Percentiles rank a stretch among this genome's conserved stretches.
These are phyloP conservation scores for Pyrenophora graminea DNA, from an alignment of 2,329 filamentous ascomycete genomes.

Conservation along the genomic window DNA sequence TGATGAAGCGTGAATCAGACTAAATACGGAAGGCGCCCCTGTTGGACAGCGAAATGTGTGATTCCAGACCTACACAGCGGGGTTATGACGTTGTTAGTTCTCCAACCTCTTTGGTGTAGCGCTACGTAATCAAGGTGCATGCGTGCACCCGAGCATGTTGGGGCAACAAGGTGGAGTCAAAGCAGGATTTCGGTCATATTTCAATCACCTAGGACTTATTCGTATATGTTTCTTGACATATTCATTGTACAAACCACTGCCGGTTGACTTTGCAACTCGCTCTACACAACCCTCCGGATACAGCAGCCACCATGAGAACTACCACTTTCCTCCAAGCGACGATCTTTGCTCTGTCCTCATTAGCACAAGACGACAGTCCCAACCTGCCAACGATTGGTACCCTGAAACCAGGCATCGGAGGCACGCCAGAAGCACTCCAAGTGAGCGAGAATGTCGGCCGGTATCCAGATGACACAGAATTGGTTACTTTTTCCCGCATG, in stretches of 20 bases:
- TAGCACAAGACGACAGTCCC: not conserved
- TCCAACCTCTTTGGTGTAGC: too few species aligned
- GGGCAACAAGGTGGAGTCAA: too few species aligned
- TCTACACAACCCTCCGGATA: not conserved
- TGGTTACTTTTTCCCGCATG: not conserved
- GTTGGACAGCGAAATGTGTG: too few species aligned
- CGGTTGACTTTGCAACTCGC: not conserved
- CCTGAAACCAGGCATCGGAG: not conserved
- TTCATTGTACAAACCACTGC: not conserved
- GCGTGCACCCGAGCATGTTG: too few species aligned
- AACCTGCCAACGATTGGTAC: not conserved
- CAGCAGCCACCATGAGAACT: not conserved
- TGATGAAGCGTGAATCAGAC: too few species aligned
- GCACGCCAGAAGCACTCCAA: not conserved
- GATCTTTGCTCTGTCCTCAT: not conserved
- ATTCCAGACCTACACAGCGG: too few species aligned
- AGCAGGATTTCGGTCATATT: too few species aligned
- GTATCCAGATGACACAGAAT: not conserved
- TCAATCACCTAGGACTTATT: too few species aligned
- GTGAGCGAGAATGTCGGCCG: slow-evolving; percentile 1
- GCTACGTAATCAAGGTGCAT: too few species aligned
- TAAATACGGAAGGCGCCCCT: too few species aligned
- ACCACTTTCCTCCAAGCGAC: not conserved
- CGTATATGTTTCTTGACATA: too few species aligned
- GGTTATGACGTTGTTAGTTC: too few species aligned